A percentile compares a stretch with the other conserved stretches of the same genome.
Conservation (phyloP, 768 basidiomycete species). For the Dioszegia crocea region DNA sequence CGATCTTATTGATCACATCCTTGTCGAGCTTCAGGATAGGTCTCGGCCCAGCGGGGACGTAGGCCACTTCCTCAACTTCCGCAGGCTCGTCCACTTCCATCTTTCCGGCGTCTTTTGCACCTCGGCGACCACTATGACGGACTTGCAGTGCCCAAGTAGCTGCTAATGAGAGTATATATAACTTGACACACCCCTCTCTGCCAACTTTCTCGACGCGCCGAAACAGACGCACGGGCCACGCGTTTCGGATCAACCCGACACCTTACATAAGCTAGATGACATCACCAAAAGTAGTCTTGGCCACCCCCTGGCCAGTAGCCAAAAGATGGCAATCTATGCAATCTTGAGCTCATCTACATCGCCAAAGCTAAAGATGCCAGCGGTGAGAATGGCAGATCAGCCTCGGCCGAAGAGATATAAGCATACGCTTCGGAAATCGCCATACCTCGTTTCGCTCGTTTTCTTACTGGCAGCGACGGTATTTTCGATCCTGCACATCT, state of each 20-base stretch:
- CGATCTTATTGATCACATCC: constrained; percentile 84
- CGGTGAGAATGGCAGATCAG: constrained; percentile 9
- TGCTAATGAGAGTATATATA: neutral
- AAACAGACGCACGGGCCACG: neutral
- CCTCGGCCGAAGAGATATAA: constrained; percentile 15
- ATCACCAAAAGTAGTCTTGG: neutral
- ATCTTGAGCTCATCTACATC: no score
- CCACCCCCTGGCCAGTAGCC: no score
- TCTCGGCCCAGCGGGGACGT: constrained; percentile 37
- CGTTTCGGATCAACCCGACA: constrained; percentile 1
- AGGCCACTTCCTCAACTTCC: neutral
- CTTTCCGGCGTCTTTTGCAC: neutral
- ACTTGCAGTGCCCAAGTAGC: no score
- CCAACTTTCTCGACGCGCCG: neutral
- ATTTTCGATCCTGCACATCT: constrained; percentile 42
- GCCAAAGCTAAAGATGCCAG: no score
- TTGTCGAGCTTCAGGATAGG: constrained; percentile 71
- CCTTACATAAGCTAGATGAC: neutral
- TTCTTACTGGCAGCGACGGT: constrained; percentile 42
- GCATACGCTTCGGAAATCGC: constrained; percentile 40
- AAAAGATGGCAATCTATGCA: no score
- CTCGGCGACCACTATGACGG: no score
- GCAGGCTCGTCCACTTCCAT: constrained; percentile 5
- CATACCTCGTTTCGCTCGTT: constrained; percentile 39
- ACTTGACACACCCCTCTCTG: neutral